A percentile compares a stretch with the other conserved stretches of the same genome.
These are phyloP conservation scores for Cordyceps sp. DNA, from an alignment of 2,329 filamentous ascomycete species.

Conservation along the genomic window DNA sequence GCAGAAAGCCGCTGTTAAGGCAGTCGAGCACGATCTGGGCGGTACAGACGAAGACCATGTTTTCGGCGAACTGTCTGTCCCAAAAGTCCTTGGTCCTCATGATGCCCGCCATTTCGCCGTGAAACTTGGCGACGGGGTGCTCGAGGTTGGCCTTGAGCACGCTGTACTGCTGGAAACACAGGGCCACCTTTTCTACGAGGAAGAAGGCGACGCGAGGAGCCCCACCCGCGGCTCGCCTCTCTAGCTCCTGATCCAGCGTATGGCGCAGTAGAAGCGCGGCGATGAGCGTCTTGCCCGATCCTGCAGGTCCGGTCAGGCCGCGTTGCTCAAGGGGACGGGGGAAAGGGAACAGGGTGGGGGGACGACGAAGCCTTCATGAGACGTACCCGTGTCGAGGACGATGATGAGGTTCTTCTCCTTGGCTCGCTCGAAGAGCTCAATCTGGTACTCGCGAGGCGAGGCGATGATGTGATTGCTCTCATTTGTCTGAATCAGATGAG, in stretches of 20 bases:
- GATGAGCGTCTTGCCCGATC: conserved; percentile 92
- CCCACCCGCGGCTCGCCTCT: conserved; percentile 44
- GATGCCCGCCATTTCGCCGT: conserved; percentile 45
- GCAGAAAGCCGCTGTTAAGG: conserved; percentile 62
- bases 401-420: conserved; percentile 79
- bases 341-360: neutral
- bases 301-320: conserved; percentile 19
- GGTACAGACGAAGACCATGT: conserved; percentile 84
- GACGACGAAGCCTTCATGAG: neutral
- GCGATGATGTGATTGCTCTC: conserved; percentile 41
- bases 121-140: conserved; percentile 56
- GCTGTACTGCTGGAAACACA: conserved; percentile 78
- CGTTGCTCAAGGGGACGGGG: neutral
- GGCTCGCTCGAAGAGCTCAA: conserved; percentile 78
- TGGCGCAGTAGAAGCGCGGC: conserved; percentile 71
- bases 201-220: conserved; percentile 64
- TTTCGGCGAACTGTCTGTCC: conserved; percentile 35
- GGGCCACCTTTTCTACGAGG: conserved; percentile 72
- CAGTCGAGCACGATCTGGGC: conserved; percentile 72
- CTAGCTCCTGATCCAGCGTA: conserved; percentile 60
- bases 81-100: conserved; percentile 27
- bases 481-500: neutral
- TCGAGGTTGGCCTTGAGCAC: conserved; percentile 72
- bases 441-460: conserved; percentile 75
- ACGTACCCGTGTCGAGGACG: conserved; percentile 70